Evolutionary conservation across 208 protist species (phyloP).

Genomic region (Wallacemonas sp.): DNA sequence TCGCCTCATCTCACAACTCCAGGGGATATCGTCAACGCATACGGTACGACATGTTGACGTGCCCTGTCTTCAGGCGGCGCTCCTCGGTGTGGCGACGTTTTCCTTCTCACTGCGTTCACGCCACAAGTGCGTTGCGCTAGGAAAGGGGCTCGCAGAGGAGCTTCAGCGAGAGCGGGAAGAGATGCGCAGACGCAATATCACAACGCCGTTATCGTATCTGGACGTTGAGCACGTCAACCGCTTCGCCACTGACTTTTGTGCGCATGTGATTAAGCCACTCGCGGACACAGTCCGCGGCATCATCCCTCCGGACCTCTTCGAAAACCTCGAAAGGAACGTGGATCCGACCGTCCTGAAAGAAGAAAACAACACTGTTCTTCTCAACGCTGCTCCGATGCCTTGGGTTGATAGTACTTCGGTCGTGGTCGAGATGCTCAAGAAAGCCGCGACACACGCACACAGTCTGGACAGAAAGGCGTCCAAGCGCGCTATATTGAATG

Average conservation of each 20-base stretch:
- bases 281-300: conserved; percentile 40
- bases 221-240: conserved; percentile 8
- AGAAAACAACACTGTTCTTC: neutral
- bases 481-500: conserved; percentile 79
- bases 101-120: conserved; percentile 63
- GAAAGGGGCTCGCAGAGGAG: conserved; percentile 38
- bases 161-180: conserved; percentile 52
- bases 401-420: conserved; percentile 32
- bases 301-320: conserved; percentile 70
- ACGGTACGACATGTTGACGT: conserved; percentile 42
- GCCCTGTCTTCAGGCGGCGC: conserved; percentile 39
- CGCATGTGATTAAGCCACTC: conserved; percentile 41
- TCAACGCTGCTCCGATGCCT: neutral
- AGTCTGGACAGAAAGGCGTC: conserved; percentile 84
- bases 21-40: conserved; percentile 22
- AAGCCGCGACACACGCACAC: conserved; percentile 62
- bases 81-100: conserved; percentile 53
- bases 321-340: conserved; percentile 61
- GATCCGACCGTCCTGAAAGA: conserved; percentile 12
- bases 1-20: conserved; percentile 39
- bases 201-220: neutral
- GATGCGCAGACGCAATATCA: conserved; percentile 39
- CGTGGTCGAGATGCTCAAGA: conserved; percentile 75
- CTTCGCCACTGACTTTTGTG: conserved; percentile 47
- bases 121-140: conserved; percentile 42